These are phyloP conservation scores for Flaveria bidentis DNA, from an alignment of 129 eudicot species.

Conservation along the genomic window DNA sequence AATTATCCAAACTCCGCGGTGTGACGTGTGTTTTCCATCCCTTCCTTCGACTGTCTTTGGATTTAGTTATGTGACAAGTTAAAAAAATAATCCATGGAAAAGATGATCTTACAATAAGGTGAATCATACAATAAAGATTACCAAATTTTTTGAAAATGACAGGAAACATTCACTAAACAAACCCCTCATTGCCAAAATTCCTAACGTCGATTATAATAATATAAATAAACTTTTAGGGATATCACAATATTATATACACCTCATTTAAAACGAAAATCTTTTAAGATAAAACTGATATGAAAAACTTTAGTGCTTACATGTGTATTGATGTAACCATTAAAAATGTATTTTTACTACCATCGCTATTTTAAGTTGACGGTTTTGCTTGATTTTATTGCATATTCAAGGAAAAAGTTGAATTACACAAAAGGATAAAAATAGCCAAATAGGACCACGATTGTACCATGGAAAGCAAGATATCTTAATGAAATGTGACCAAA, in stretches of 20 bases:
- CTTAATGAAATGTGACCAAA: conserved; percentile 29
- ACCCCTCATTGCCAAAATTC: not conserved
- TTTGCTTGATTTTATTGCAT: not conserved
- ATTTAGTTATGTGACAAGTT: no score
- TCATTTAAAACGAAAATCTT: not conserved
- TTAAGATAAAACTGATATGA: not conserved
- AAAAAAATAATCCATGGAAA: no score
- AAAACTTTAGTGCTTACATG: not conserved
- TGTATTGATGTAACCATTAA: no score
- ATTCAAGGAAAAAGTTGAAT: not conserved
- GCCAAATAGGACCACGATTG: conserved; percentile 9
- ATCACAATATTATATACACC: not conserved
- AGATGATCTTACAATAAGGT: no score
- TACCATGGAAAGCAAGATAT: conserved; percentile 29
- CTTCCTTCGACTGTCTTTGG: no score
- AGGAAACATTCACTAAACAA: not conserved
- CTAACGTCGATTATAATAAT: not conserved
- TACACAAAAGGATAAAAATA: not conserved
- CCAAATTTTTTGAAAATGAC: not conserved
- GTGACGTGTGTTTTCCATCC: no score
- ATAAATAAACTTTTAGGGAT: not conserved
- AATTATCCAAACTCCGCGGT: no score
- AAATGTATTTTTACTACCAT: not conserved
- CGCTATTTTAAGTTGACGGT: not conserved
- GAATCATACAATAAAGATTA: no score